phyloP scores from a whole-genome alignment of 1,284 basidiomycete species.

The Sphaerobolus stellatus region DNA sequence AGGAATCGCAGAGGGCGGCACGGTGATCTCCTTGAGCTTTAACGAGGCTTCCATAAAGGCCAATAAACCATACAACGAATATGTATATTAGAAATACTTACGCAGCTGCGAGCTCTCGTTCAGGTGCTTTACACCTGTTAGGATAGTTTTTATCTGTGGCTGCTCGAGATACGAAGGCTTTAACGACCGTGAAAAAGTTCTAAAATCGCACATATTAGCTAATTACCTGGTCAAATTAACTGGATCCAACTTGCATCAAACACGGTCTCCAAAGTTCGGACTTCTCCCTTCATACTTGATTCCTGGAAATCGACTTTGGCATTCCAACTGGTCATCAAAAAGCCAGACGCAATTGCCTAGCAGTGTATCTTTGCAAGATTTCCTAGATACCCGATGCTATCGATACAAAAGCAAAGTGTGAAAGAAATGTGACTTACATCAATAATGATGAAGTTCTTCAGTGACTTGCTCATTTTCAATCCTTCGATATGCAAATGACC shows the following conservation, averaged over 20 bases:
- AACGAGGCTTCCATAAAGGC: constrained; percentile 54
- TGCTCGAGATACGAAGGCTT: constrained; percentile 63
- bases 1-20: constrained; percentile 90
- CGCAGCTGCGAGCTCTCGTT: constrained; percentile 65
- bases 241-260: constrained; percentile 69
- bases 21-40: constrained; percentile 81
- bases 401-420: constrained; percentile 12
- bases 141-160: constrained; percentile 45
- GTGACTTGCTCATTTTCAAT: constrained; percentile 98
- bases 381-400: constrained; percentile 62
- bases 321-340: constrained; percentile 92
- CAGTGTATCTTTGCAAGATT: constrained; percentile 82
- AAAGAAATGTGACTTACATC: constrained; percentile 61
- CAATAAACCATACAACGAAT: constrained; percentile 2
- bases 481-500: constrained; percentile 99
- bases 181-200: constrained; percentile 94
- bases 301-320: constrained; percentile 94
- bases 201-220: constrained; percentile 34
- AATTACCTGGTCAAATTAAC: background rate
- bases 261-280: constrained; percentile 80
- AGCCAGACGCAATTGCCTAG: constrained; percentile 91
- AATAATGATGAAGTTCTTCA: constrained; percentile 99
- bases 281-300: constrained; percentile 85
- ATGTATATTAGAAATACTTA: constrained; percentile 39
- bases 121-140: constrained; percentile 64